Evolutionary conservation across 345 rosid species (phyloP).

Genomic region (Camelina sativa): DNA sequence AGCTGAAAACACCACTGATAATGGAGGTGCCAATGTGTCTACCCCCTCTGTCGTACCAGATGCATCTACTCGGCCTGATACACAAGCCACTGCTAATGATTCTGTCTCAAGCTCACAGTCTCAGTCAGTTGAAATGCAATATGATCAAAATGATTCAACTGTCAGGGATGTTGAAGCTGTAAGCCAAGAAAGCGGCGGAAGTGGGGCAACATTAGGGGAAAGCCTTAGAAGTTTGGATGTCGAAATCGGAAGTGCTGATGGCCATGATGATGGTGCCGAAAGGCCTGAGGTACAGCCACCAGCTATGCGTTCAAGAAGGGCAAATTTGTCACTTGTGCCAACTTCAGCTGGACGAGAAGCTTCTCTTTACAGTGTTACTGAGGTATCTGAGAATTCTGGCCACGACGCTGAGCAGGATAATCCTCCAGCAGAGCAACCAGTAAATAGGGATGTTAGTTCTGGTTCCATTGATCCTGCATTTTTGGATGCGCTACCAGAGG

Average conservation of each 20-base stretch:
- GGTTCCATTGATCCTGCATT: conserved; percentile 90
- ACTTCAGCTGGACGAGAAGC: conserved; percentile 69
- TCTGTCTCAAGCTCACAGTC: conserved; percentile 50
- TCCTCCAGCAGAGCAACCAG: conserved; percentile 66
- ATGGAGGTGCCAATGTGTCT: conserved; percentile 51
- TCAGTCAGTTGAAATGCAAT: conserved; percentile 87
- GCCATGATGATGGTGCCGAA: conserved; percentile 94
- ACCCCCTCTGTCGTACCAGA: conserved; percentile 52
- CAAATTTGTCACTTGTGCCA: conserved; percentile 59
- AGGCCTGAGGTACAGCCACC: conserved; percentile 73
- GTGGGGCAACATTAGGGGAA: conserved; percentile 96
- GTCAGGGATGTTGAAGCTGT: conserved; percentile 94
- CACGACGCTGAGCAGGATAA: conserved; percentile 86
- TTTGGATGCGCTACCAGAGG: conserved; percentile 97
- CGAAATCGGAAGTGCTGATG: conserved; percentile 99
- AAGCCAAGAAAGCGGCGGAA: conserved; percentile 96
- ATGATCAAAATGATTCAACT: conserved; percentile 80
- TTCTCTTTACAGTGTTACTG: conserved; percentile 88
- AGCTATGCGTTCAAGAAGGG: conserved; percentile 66
- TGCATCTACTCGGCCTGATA: conserved; percentile 53
- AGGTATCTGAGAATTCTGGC: conserved; percentile 89
- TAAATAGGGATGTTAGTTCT: conserved; percentile 53
- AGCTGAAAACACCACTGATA: conserved; percentile 55
- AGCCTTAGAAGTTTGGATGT: conserved; percentile 97
- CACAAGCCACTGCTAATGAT: conserved; percentile 53